Conservation (phyloP, 2,329 filamentous ascomycete species). For the Arthrobotrys sinensis region DNA sequence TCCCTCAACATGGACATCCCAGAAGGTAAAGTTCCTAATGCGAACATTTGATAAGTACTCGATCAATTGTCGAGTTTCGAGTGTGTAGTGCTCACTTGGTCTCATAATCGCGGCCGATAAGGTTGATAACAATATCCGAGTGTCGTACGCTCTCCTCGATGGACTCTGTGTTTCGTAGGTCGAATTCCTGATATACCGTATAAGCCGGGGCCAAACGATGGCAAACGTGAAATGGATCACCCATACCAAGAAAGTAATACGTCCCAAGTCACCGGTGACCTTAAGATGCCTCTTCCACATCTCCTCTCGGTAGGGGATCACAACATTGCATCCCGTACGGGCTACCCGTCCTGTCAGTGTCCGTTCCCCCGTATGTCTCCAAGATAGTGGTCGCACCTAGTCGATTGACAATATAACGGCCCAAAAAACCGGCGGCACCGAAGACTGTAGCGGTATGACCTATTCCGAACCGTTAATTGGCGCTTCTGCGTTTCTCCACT, state of each 20-base stretch:
- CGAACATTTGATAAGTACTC: conserved; percentile 65
- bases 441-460: conserved; percentile 98
- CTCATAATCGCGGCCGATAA: conserved; percentile 93
- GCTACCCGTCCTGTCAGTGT: conserved; percentile 72
- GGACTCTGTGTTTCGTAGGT: conserved; percentile 92
- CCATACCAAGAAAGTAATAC: conserved; percentile 84
- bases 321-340: conserved; percentile 91
- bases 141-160: conserved; percentile 97
- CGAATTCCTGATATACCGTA: conserved; percentile 80
- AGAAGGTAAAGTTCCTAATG: conserved; percentile 87
- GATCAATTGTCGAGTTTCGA: background rate
- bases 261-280: conserved; percentile 92
- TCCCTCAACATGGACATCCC: conserved; percentile 93
- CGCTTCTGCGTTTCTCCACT: conserved; percentile 28
- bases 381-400: conserved; percentile 74
- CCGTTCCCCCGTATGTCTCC: conserved; percentile 3
- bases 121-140: conserved; percentile 97
- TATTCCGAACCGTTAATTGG: conserved; percentile 67
- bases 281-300: conserved; percentile 98
- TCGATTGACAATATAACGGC: conserved; percentile 96
- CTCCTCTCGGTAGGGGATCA: conserved; percentile 94
- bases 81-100: conserved; percentile 79
- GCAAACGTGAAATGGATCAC: background rate
- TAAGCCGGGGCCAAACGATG: background rate
- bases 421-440: conserved; percentile 94